These are phyloP conservation scores for Polygonum maritimum DNA, from an alignment of 148 eudicot genomes.

Conservation along the genomic window DNA sequence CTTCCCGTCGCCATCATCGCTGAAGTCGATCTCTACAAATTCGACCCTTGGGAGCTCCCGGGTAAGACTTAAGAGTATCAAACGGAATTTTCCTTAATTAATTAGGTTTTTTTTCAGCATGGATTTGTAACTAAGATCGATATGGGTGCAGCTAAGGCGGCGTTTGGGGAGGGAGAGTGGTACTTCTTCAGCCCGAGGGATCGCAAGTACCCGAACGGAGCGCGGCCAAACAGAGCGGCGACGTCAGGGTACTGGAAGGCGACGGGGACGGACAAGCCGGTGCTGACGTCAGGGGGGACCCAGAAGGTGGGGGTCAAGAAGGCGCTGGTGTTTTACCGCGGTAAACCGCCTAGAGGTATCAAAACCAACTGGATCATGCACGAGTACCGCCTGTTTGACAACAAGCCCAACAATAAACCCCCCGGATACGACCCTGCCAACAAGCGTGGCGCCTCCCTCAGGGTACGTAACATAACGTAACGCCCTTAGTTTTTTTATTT, in stretches of 20 bases:
- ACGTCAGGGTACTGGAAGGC: conserved; percentile 72
- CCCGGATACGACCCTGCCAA: conserved; percentile 33
- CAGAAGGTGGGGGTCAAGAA: conserved; percentile 61
- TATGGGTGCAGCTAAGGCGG: conserved; percentile 38
- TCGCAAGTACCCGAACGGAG: conserved; percentile 62
- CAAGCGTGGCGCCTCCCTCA: conserved; percentile 52
- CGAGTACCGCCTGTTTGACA: conserved; percentile 42
- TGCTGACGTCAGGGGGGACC: conserved; percentile 26
- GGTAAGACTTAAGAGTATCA: conserved; percentile 12
- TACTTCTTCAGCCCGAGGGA: conserved; percentile 63
- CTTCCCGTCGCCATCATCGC: conserved; percentile 45
- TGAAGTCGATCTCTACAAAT: conserved; percentile 44
- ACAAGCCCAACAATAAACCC: conserved; percentile 37
- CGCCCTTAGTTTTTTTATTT: not conserved
- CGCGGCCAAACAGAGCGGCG: conserved; percentile 63
- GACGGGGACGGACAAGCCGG: conserved; percentile 63
- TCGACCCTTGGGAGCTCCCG: conserved; percentile 54
- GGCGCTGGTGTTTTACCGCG: conserved; percentile 55
- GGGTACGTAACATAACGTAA: conserved; percentile 27
- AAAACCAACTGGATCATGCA: conserved; percentile 75
- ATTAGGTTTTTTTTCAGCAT: no score
- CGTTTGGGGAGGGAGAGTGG: conserved; percentile 65
- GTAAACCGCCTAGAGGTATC: conserved; percentile 57
- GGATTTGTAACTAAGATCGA: no score
- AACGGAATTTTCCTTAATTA: no score